A percentile compares a stretch with the other conserved stretches of the same genome.
phyloP scores from a whole-genome alignment of 495 filamentous ascomycete species.

The Aspergillus conjunctus region DNA sequence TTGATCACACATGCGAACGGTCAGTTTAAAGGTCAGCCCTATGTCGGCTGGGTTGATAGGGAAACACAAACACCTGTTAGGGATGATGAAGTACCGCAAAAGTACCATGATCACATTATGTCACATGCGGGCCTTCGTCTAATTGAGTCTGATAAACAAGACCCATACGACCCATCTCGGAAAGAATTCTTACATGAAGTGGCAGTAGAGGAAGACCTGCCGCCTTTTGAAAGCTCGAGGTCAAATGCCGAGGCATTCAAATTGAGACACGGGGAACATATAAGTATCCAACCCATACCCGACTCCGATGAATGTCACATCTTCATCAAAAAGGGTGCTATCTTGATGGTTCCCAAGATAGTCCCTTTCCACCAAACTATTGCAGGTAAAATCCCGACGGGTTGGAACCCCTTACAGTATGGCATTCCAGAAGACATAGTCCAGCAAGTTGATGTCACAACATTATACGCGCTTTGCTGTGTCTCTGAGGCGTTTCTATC shows the following conservation, averaged over 20 bases:
- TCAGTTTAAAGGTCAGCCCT: constrained; percentile 88
- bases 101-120: constrained; percentile 93
- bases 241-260: constrained; percentile 96
- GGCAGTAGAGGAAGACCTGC: constrained; percentile 91
- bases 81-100: constrained; percentile 92
- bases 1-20: constrained; percentile 98
- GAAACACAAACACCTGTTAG: constrained; percentile 93
- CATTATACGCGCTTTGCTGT: constrained; percentile 89
- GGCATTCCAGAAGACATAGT: constrained; percentile 98
- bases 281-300: constrained; percentile 85
- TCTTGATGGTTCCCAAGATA: constrained; percentile 92
- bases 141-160: constrained; percentile 92
- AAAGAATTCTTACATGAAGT: constrained; percentile 98
- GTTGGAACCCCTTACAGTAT: constrained; percentile 92
- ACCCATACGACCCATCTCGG: constrained; percentile 92
- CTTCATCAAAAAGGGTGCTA: constrained; percentile 88
- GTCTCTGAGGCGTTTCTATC: constrained; percentile 88
- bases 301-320: constrained; percentile 92
- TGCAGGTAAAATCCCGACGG: constrained; percentile 91
- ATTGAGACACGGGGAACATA: constrained; percentile 91
- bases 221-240: constrained; percentile 94
- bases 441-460: constrained; percentile 92
- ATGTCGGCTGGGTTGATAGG: constrained; percentile 94
- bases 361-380: constrained; percentile 93
- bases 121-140: constrained; percentile 96